A percentile compares a stretch with the other conserved stretches of the same genome.
Conservation (phyloP, 805 yeast species). For the Barnettozyma populi region DNA sequence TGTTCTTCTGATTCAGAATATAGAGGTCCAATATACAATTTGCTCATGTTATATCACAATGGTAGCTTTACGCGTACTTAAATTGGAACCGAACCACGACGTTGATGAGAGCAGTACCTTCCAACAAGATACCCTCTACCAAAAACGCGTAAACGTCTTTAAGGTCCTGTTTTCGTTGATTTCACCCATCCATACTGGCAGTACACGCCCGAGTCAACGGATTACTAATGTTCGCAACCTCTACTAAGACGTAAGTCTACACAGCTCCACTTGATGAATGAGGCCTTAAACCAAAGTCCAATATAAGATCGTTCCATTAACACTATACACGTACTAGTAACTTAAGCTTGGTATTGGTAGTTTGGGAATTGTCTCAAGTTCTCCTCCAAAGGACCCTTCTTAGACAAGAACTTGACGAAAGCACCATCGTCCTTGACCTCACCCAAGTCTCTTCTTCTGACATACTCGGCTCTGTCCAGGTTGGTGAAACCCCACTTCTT, state of each 20-base stretch:
- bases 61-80: neutral
- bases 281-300: neutral
- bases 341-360: constrained; percentile 43
- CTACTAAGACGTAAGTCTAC: too few species aligned
- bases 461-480: constrained; percentile 96
- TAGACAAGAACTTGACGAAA: constrained; percentile 96
- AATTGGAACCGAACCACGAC: too few species aligned
- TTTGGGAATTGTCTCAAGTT: constrained; percentile 95
- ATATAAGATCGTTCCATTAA: constrained; percentile 4
- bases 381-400: constrained; percentile 89
- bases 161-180: too few species aligned
- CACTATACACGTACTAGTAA: constrained; percentile 9
- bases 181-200: neutral
- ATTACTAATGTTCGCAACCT: too few species aligned
- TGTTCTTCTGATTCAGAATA: constrained; percentile 39
- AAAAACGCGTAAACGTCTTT: too few species aligned
- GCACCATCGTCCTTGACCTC: constrained; percentile 99
- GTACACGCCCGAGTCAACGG: too few species aligned
- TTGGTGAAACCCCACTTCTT: constrained; percentile 99
- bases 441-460: constrained; percentile 84
- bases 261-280: neutral
- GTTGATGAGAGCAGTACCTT: neutral
- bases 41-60: neutral
- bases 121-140: too few species aligned
- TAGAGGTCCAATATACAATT: neutral